These are phyloP conservation scores for Flaveria floridana DNA, from an alignment of 140 eudicot species.

Conservation along the genomic window DNA sequence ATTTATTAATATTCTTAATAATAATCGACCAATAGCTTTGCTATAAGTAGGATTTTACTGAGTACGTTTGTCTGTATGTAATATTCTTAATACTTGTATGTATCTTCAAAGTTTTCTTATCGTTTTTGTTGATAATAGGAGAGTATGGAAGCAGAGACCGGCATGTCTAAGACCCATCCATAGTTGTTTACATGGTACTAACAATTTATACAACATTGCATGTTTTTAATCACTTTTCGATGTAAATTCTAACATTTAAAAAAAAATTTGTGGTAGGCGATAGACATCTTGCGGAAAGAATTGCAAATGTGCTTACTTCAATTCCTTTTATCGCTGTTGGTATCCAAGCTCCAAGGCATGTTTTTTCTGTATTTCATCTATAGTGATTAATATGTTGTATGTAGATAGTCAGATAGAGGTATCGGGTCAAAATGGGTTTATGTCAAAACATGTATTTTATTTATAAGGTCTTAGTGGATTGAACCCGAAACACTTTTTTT, in stretches of 20 bases:
- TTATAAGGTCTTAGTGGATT: background rate
- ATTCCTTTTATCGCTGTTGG: slow-evolving; percentile 95
- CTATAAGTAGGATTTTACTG: too few species aligned
- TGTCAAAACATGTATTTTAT: background rate
- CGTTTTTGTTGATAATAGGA: slow-evolving; percentile 42
- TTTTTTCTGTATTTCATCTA: background rate
- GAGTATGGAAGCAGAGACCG: slow-evolving; percentile 79
- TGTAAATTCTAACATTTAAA: background rate
- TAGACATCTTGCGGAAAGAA: slow-evolving; percentile 62
- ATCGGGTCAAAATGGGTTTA: background rate
- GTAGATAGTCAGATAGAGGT: background rate
- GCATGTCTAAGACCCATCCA: slow-evolving; percentile 73
- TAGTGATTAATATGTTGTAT: slow-evolving; percentile 9
- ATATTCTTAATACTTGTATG: slow-evolving; percentile 1
- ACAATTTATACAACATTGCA: background rate
- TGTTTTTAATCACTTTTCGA: background rate
- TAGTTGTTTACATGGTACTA: slow-evolving; percentile 59
- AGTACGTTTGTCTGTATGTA: too few species aligned
- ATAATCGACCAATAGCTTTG: background rate
- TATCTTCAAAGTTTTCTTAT: background rate
- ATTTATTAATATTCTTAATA: background rate
- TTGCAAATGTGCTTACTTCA: slow-evolving; percentile 90
- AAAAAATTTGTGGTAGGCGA: slow-evolving; percentile 53
- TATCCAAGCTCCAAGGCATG: slow-evolving; percentile 75
- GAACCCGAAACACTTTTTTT: background rate